A percentile compares a stretch with the other conserved stretches of the same genome.
Evolutionary conservation across 169 alveolate species (phyloP).

Genomic region (Amoebophrya sp.): DNA sequence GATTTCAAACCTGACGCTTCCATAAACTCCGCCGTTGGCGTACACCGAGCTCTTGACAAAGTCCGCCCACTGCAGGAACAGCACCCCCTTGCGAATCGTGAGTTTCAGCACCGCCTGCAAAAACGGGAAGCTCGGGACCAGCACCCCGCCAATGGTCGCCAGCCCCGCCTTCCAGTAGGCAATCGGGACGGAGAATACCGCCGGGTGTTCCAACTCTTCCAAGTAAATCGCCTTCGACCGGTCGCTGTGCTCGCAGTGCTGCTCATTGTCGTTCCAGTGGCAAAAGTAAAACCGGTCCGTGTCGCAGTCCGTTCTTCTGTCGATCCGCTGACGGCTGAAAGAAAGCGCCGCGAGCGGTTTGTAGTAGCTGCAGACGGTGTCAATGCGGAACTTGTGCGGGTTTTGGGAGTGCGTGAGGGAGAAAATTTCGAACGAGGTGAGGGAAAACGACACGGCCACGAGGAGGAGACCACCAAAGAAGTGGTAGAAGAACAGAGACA

Average conservation of each 20-base stretch:
- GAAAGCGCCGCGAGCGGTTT: no score
- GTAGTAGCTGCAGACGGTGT: conserved; percentile 9
- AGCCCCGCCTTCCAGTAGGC: no score
- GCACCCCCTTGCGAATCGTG: no score
- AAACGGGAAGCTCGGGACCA: no score
- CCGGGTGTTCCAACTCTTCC: background rate
- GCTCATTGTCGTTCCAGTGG: no score
- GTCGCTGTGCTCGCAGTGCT: background rate
- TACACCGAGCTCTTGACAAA: no score
- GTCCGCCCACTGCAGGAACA: no score
- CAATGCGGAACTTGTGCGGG: background rate
- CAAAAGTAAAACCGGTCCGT: no score
- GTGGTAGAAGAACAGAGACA: background rate
- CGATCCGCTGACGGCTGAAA: background rate
- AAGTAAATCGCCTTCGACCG: background rate
- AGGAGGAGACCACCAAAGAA: background rate
- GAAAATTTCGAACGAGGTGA: background rate
- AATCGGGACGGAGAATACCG: background rate
- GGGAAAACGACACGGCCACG: background rate
- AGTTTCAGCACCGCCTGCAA: no score
- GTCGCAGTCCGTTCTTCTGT: background rate
- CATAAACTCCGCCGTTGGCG: no score
- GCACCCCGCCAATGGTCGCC: no score
- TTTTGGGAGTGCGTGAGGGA: conserved; percentile 3
- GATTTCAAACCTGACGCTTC: no score